A percentile compares a stretch with the other conserved stretches of the same genome.
phyloP scores from a whole-genome alignment of 83 land plant species.

The Picea engelmannii region DNA sequence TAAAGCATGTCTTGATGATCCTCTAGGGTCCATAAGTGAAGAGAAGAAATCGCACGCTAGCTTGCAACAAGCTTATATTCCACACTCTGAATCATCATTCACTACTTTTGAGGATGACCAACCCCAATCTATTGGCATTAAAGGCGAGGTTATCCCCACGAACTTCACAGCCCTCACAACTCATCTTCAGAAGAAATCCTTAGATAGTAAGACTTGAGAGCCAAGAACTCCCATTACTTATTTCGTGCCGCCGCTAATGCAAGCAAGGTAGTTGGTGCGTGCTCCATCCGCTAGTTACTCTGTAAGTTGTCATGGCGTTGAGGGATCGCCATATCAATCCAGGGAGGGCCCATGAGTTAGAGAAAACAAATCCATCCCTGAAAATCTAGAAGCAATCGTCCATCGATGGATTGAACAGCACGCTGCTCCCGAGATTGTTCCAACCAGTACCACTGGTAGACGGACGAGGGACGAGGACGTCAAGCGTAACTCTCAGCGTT shows the following conservation, averaged over 20 bases:
- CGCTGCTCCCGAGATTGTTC: neutral
- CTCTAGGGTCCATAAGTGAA: too few relatives aligned
- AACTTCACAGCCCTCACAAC: constrained; percentile 37
- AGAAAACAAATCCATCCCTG: neutral
- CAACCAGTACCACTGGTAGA: too few relatives aligned
- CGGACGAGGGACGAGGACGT: too few relatives aligned
- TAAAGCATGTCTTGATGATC: too few relatives aligned
- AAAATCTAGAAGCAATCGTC: neutral
- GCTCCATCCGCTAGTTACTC: neutral
- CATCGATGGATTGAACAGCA: neutral
- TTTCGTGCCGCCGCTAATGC: neutral
- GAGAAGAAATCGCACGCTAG: too few relatives aligned
- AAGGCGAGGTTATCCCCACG: constrained; percentile 41
- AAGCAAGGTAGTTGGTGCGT: neutral
- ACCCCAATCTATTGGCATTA: too few relatives aligned
- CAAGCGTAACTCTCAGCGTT: too few relatives aligned
- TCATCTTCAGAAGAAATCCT: constrained; percentile 35
- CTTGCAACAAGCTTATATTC: too few relatives aligned
- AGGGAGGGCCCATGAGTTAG: neutral
- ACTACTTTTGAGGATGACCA: too few relatives aligned
- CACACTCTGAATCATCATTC: too few relatives aligned
- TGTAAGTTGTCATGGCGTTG: neutral
- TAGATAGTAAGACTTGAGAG: neutral
- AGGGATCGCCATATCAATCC: neutral
- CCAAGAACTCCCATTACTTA: neutral